These are phyloP conservation scores for Bryum argenteum DNA, from an alignment of 225 moss, liverwort and hornwort species.

Conservation along the genomic window DNA sequence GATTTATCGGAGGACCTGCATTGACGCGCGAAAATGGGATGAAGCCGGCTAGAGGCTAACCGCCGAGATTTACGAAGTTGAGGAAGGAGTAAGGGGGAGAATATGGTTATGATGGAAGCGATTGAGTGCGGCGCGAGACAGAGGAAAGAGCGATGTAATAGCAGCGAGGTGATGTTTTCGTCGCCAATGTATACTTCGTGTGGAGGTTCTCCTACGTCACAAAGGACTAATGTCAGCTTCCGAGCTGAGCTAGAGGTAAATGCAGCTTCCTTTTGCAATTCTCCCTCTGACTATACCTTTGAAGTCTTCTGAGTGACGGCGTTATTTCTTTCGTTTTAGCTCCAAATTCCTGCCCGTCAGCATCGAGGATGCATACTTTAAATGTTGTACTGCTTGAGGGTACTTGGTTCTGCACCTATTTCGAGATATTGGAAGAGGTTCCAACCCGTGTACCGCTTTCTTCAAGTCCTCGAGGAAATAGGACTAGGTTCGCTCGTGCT, in stretches of 20 bases:
- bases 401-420: background rate
- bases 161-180: constrained; percentile 33
- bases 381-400: background rate
- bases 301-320: background rate
- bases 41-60: constrained; percentile 27
- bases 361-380: constrained; percentile 4
- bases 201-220: constrained; percentile 43
- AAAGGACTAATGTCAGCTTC: constrained; percentile 20
- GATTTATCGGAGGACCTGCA: background rate
- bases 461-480: background rate
- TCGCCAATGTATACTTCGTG: constrained; percentile 52
- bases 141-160: constrained; percentile 40
- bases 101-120: constrained; percentile 53
- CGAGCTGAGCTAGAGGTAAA: constrained; percentile 49
- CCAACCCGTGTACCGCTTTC: background rate
- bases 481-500: background rate
- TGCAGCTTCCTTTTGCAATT: background rate
- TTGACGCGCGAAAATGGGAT: constrained; percentile 15
- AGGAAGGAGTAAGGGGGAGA: constrained; percentile 37
- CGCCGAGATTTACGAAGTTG: constrained; percentile 24
- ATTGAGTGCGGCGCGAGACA: constrained; percentile 38
- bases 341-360: background rate
- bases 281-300: constrained; percentile 14
- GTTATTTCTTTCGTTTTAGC: constrained; percentile 2
- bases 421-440: constrained; percentile 10